These are phyloP conservation scores for Cymodocea nodosa DNA, from an alignment of 116 monocot genomes.

Conservation along the genomic window DNA sequence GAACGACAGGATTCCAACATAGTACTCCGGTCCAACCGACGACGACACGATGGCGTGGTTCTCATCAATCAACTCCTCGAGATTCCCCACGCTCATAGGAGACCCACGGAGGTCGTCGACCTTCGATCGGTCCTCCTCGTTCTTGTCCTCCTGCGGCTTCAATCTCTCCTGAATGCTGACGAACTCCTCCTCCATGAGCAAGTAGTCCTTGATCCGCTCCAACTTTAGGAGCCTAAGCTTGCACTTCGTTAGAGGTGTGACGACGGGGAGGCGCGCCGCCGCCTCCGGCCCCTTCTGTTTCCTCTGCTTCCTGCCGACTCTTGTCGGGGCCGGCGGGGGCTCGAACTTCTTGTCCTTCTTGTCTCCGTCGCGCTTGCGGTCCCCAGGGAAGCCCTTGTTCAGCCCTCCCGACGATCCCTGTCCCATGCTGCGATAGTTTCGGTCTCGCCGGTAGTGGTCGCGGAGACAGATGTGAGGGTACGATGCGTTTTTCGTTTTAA, in stretches of 20 bases:
- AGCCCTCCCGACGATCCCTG: slow-evolving; percentile 76
- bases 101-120: slow-evolving; percentile 88
- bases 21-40: slow-evolving; percentile 96
- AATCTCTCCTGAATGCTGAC: slow-evolving; percentile 87
- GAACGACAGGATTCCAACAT: slow-evolving; percentile 80
- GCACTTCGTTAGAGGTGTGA: slow-evolving; percentile 90
- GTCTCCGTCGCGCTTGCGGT: slow-evolving; percentile 62
- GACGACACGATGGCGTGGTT: slow-evolving; percentile 89
- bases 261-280: slow-evolving; percentile 69
- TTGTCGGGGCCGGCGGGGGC: slow-evolving; percentile 73
- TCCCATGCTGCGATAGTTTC: slow-evolving; percentile 28
- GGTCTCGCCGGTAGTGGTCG: not conserved
- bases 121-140: slow-evolving; percentile 93
- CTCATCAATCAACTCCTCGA: slow-evolving; percentile 98
- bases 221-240: slow-evolving; percentile 84
- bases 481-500: too few relatives aligned
- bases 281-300: slow-evolving; percentile 97
- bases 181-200: slow-evolving; percentile 99
- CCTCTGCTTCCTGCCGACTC: slow-evolving; percentile 82
- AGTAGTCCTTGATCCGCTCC: slow-evolving; percentile 92
- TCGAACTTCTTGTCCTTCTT: slow-evolving; percentile 93
- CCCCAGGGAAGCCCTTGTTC: slow-evolving; percentile 52
- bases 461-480: too few relatives aligned
- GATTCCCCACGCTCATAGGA: slow-evolving; percentile 93
- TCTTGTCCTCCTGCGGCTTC: slow-evolving; percentile 87